Conservation (phyloP, 257 asterid genomes). For the Anisodus acutangulus region DNA sequence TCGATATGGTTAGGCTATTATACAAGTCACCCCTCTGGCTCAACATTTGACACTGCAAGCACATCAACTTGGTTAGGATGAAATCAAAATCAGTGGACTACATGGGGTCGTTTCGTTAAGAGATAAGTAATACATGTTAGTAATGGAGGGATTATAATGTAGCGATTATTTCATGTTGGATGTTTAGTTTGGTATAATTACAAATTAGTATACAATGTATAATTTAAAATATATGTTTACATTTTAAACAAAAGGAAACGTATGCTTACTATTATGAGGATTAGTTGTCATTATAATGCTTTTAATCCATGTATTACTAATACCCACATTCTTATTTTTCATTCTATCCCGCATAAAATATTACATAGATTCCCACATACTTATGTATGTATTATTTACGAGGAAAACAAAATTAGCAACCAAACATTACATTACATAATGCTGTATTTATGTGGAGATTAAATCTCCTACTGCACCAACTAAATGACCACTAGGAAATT, state of each 20-base stretch:
- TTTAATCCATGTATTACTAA: neutral
- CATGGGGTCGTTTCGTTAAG: neutral
- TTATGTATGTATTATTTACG: neutral
- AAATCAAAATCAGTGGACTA: neutral
- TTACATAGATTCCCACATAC: neutral
- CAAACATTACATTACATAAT: neutral
- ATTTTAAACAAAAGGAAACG: neutral
- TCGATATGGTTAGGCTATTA: conserved; percentile 34
- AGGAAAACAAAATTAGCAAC: conserved; percentile 1
- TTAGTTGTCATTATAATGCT: neutral
- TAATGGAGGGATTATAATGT: neutral
- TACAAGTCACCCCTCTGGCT: conserved; percentile 44
- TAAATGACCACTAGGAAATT: neutral
- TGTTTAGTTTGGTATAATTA: neutral
- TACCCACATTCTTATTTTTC: neutral
- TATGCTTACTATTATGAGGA: neutral
- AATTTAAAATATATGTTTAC: neutral
- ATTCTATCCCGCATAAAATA: neutral
- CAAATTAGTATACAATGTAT: neutral
- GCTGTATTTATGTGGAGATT: neutral
- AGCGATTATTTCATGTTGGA: neutral
- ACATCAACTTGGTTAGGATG: conserved; percentile 30
- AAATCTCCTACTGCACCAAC: neutral
- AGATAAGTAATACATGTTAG: neutral
- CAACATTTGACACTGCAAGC: conserved; percentile 62